A percentile compares a stretch with the other conserved stretches of the same genome.
phyloP scores from a whole-genome alignment of 192 early-diverging fungal species.

The Chytriomyces sp. region DNA sequence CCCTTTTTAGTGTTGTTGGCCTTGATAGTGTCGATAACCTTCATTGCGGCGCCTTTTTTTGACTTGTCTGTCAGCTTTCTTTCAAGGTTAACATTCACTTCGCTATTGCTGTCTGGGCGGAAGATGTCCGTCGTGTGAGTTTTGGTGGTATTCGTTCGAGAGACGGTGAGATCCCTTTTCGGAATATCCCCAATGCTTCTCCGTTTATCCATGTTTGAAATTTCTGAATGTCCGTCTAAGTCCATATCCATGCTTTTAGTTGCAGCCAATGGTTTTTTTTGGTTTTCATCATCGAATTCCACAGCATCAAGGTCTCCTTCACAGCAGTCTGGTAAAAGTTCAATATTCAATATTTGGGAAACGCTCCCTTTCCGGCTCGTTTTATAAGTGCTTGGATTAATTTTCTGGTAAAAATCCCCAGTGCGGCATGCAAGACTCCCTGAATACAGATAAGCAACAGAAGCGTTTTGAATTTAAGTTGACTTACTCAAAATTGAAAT shows the following conservation, averaged over 20 bases:
- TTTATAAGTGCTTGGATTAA: background rate
- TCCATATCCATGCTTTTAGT: background rate
- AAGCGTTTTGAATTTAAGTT: background rate
- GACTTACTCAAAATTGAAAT: background rate
- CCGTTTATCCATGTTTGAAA: background rate
- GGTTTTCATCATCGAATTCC: background rate
- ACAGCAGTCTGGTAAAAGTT: no score
- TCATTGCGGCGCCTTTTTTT: background rate
- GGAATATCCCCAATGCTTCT: background rate
- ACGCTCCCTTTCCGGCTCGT: no score
- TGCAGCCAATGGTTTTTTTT: background rate
- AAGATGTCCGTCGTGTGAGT: background rate
- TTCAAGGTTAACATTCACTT: conserved; percentile 1
- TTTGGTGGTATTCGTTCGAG: background rate
- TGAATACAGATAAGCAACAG: background rate
- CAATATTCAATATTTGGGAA: no score
- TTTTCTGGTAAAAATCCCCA: background rate
- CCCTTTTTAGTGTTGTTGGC: conserved; percentile 27
- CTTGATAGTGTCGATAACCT: conserved; percentile 21
- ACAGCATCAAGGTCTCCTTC: background rate
- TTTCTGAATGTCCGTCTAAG: background rate
- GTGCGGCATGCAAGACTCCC: background rate
- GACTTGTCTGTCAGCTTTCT: background rate
- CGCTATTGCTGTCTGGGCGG: background rate
- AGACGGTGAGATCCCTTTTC: background rate